These are phyloP conservation scores for Combretum micranthum DNA, from an alignment of 345 rosid genomes.

Conservation along the genomic window DNA sequence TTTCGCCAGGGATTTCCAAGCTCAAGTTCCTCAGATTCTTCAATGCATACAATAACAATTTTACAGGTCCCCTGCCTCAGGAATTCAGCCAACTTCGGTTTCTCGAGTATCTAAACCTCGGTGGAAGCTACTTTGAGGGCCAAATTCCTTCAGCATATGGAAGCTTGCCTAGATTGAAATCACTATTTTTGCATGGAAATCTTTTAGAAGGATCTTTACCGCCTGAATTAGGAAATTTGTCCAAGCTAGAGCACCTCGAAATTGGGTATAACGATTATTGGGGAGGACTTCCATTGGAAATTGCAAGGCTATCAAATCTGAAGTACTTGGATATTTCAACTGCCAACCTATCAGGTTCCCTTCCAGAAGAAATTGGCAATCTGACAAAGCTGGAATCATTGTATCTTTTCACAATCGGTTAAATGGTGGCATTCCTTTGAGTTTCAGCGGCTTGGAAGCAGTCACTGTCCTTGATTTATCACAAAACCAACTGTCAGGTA, in stretches of 20 bases:
- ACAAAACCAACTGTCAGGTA: constrained; percentile 54
- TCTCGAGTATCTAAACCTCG: constrained; percentile 82
- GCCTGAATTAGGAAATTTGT: constrained; percentile 48
- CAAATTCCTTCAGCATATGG: constrained; percentile 64
- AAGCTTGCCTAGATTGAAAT: constrained; percentile 41
- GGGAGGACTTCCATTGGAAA: constrained; percentile 63
- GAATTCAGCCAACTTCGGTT: constrained; percentile 45
- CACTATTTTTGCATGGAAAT: constrained; percentile 70
- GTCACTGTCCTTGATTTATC: constrained; percentile 63
- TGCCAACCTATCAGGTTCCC: constrained; percentile 57
- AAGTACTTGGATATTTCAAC: constrained; percentile 58
- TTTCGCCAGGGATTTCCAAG: constrained; percentile 71
- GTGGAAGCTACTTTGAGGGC: constrained; percentile 88
- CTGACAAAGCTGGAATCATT: constrained; percentile 49
- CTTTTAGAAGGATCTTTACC: constrained; percentile 55
- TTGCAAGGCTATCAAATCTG: constrained; percentile 42
- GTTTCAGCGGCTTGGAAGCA: constrained; percentile 39
- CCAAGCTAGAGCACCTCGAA: constrained; percentile 57
- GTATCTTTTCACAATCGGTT: constrained; percentile 50
- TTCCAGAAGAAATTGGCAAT: constrained; percentile 55
- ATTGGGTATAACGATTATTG: constrained; percentile 65
- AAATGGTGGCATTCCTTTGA: constrained; percentile 63
- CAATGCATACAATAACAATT: constrained; percentile 76
- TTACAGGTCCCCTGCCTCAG: constrained; percentile 55
- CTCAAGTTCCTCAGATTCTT: constrained; percentile 54